Percentiles rank a stretch among this genome's conserved stretches.
Evolutionary conservation across 805 yeast species (phyloP).

Genomic region (Yamadazyma laniorum): DNA sequence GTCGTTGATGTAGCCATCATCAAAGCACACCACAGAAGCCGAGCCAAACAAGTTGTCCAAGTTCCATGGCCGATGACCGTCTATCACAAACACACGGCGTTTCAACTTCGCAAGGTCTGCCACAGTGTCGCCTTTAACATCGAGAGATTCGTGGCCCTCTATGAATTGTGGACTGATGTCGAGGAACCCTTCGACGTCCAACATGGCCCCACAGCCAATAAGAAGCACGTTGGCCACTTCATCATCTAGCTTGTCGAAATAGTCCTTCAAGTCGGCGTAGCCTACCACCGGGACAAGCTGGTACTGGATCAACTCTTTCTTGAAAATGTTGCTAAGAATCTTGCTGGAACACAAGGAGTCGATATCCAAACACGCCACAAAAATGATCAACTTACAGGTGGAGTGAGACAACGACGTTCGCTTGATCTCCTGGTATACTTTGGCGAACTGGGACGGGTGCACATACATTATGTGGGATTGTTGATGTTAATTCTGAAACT

Average conservation of each 20-base stretch:
- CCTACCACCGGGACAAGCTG: conserved; percentile 94
- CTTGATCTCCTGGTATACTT: conserved; percentile 65
- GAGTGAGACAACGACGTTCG: conserved; percentile 81
- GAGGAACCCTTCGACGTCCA: conserved; percentile 75
- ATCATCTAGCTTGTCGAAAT: conserved; percentile 62
- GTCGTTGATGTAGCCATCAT: conserved; percentile 75
- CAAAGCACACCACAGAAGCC: conserved; percentile 72
- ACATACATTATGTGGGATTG: conserved; percentile 57
- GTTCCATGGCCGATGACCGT: conserved; percentile 96
- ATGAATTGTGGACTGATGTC: conserved; percentile 59
- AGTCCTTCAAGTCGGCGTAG: conserved; percentile 68
- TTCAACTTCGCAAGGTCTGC: conserved; percentile 24
- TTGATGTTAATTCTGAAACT: neutral
- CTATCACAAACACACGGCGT: conserved; percentile 76
- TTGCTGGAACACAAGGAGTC: conserved; percentile 91
- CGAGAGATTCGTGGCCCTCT: conserved; percentile 20
- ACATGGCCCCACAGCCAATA: conserved; percentile 91
- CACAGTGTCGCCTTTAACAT: conserved; percentile 11
- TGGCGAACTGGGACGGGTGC: conserved; percentile 63
- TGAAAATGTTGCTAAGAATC: conserved; percentile 66
- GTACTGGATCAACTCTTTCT: conserved; percentile 79
- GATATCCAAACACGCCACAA: conserved; percentile 85
- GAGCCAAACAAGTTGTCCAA: conserved; percentile 88
- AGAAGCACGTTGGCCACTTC: conserved; percentile 75
- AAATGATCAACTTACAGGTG: conserved; percentile 83